phyloP scores from a whole-genome alignment of 2,329 filamentous ascomycete species.

The Xylariaceae sp. region DNA sequence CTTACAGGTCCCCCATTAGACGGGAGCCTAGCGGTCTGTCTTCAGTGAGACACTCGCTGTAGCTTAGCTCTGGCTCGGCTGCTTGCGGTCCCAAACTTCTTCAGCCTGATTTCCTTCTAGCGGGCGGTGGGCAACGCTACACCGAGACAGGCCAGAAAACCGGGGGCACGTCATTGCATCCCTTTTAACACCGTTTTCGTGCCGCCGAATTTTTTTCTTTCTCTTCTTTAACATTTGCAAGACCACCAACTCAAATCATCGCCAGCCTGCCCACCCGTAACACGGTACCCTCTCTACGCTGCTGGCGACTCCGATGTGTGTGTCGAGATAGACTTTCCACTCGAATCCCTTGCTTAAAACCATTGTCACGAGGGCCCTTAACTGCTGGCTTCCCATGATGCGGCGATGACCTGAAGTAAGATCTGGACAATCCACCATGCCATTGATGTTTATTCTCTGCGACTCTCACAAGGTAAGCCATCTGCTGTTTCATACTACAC shows the following conservation, averaged over 20 bases:
- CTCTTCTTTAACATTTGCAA: slow-evolving; percentile 32
- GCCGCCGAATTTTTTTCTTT: slow-evolving; percentile 14
- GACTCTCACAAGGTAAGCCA: slow-evolving; percentile 9
- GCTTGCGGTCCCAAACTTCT: no score
- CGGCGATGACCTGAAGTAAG: slow-evolving; percentile 66
- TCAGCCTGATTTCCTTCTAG: no score
- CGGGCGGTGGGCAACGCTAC: no score
- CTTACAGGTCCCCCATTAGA: no score
- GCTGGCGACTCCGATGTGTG: slow-evolving; percentile 51
- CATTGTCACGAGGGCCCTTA: slow-evolving; percentile 65
- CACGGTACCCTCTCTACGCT: slow-evolving; percentile 30
- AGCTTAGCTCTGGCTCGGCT: no score
- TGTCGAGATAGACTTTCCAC: slow-evolving; percentile 52
- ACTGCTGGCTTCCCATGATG: slow-evolving; percentile 59
- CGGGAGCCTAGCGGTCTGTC: no score
- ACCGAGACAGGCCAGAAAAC: slow-evolving; percentile 8
- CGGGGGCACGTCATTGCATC: slow-evolving; percentile 11
- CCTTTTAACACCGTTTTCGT: slow-evolving; percentile 14
- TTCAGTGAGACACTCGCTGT: no score
- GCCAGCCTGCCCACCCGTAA: slow-evolving; percentile 33
- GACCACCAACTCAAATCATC: slow-evolving; percentile 45
- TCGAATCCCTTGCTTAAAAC: slow-evolving; percentile 60
- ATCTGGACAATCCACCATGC: slow-evolving; percentile 41
- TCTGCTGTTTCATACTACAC: not conserved
- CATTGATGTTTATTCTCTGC: not conserved